phyloP scores from a whole-genome alignment of 805 yeast genomes.

The Candida krabiensis region DNA sequence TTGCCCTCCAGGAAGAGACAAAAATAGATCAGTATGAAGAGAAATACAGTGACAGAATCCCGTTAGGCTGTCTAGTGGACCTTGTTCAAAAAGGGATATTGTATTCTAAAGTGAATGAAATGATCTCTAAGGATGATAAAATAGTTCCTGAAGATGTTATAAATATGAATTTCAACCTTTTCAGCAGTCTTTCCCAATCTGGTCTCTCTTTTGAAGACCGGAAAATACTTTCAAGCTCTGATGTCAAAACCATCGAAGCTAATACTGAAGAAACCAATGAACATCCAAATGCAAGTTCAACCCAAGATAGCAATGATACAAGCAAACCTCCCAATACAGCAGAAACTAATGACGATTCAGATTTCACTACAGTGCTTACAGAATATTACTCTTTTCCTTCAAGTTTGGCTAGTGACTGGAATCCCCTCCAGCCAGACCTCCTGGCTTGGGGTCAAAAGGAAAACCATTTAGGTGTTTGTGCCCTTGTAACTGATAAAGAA shows the following conservation, averaged over 20 bases:
- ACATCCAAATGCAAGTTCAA: neutral
- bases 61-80: conserved; percentile 79
- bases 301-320: neutral
- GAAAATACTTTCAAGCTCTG: conserved; percentile 6
- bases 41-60: conserved; percentile 49
- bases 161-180: conserved; percentile 44
- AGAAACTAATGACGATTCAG: conserved; percentile 9
- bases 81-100: conserved; percentile 85
- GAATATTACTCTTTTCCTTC: conserved; percentile 41
- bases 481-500: conserved; percentile 18
- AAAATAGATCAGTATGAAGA: conserved; percentile 57
- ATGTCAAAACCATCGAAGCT: neutral
- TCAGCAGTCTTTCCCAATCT: conserved; percentile 44
- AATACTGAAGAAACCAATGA: neutral
- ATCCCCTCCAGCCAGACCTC: conserved; percentile 44
- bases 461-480: conserved; percentile 26
- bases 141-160: conserved; percentile 25
- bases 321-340: neutral
- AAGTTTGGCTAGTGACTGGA: conserved; percentile 54
- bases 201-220: conserved; percentile 8
- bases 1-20: conserved; percentile 76
- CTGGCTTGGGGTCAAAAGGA: conserved; percentile 55
- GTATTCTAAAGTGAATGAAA: conserved; percentile 66
- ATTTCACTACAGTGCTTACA: conserved; percentile 38
- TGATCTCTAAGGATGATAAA: conserved; percentile 32